Evolutionary conservation across 257 asterid species (phyloP), one percentile per base, ranked within the genome.

Genomic region (Ajuga chamaepitys): DNA sequence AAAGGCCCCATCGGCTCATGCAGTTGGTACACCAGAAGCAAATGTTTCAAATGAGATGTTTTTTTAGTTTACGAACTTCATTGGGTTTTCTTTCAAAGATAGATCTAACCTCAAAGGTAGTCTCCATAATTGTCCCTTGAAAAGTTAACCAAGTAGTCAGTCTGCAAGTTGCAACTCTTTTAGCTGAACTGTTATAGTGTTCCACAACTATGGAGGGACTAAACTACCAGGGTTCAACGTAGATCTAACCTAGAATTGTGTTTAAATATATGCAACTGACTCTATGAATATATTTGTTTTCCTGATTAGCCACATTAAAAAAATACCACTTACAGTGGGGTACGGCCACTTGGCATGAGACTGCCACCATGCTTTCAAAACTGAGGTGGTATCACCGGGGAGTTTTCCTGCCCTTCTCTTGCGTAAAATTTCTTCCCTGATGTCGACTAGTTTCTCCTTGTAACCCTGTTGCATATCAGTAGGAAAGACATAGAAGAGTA

Each of bases 331-430:
- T 72, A 86, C 95, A 0, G 96, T 88, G 60, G 96, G 96, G 64
- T 88, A 88, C 72, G 96, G 96, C 96, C 96, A 88, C 60, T 88
- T 88, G 72, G 92, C 79, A 78, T 88, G 96, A 18, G 95, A 79
- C 64, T 86, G 92, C 95, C 96, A 88, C 96, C 96, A 88, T n/a
- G 92, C 80, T 66, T 88, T 88, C 66, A 88, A 64, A 35, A 86
- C 73, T 6, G 91, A 81, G 6, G 96, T 88, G 6, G 96, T 88
- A 21, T 88, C 96, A 10, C 96, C 95, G 0, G 96, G 95, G 38
- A 88, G 72, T 60, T 88, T 88, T 64, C 96, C 96, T 0, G 96
- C 96, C 71, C 96, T 79, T 50, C 96, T 65, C 68, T 88, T 88
- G n/a, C 96, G 74, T 24, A 84, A 59, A 51, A 84, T 84, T 74